Evolutionary conservation across 73 alveolate species (phyloP).

Genomic region (Paramecium pentaurelia): DNA sequence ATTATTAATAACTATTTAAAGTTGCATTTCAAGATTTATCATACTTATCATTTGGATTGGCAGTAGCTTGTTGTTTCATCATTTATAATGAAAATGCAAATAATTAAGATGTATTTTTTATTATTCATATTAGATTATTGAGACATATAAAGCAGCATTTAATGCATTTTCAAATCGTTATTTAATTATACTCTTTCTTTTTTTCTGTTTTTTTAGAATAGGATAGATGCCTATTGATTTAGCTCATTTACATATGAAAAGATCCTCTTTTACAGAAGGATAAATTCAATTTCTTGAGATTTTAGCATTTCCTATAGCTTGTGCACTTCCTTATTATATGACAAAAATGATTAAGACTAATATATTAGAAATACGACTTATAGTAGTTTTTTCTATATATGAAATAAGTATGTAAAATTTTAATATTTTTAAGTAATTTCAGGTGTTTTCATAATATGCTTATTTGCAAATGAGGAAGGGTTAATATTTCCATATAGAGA

Average conservation of each 20-base stretch:
- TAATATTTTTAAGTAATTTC: not conserved
- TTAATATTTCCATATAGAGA: slow-evolving; percentile 34
- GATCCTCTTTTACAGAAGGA: not conserved
- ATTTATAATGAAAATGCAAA: not conserved
- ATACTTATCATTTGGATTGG: not conserved
- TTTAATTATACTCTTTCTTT: not conserved
- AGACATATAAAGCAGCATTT: not conserved
- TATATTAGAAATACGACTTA: not conserved
- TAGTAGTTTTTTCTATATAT: not conserved
- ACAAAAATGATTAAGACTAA: not conserved
- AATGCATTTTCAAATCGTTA: not conserved
- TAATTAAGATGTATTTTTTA: not conserved
- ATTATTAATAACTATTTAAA: not conserved
- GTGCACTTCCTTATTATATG: not conserved
- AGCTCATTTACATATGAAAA: not conserved
- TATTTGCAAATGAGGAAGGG: not conserved
- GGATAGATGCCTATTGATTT: not conserved
- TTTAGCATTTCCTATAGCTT: slow-evolving; percentile 9
- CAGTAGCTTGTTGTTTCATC: not conserved
- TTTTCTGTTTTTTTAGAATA: not conserved
- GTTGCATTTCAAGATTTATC: not conserved
- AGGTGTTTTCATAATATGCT: not conserved
- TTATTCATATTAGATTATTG: not conserved
- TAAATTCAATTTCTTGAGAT: not conserved
- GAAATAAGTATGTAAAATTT: not conserved